Evolutionary conservation across 164 flowering plant species (phyloP), one percentile per base, ranked within the genome.

Genomic region (Houttuynia cordata): DNA sequence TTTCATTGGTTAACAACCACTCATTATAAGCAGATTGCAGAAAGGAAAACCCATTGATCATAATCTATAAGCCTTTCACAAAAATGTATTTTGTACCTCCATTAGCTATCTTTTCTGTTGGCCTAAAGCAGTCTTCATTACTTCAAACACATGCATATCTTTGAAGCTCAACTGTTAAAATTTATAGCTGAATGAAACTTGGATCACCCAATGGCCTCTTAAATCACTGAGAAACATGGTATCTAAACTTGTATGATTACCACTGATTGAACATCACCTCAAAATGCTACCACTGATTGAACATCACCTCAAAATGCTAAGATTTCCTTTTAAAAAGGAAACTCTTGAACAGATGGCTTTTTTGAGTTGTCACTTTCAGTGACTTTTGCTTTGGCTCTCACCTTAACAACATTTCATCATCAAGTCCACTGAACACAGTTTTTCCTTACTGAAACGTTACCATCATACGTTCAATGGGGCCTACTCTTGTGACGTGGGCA

Each of bases 301-400:
- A n/a, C n/a, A 54, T 54, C 17, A 24, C 19, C 30, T 23, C 14
- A 17, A n/a, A n/a, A 45, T 3, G 49, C 49, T 8, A 17, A 14
- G 49, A 1, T 45, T 17, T 45, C 3, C 17, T 45, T 45, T 45
- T 8, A 45, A 45, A n/a, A 45, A 45, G 12, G 10, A 42, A 42
- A 45, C 14, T 12, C 13, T 2, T 10, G 17, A 45, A 45, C 49
- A 45, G 49, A 4, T 45, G 49, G 0, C 17, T n/a, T 10, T 45
- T 45, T 10, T 45, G 49, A 45, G 49, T 54, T 24, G 57, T 22
- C 61, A 40, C 22, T 59, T 58, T 15, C 61, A 7, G 18, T 52
- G 53, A 13, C 24, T 34, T 62, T 52, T 52, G 12, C 64, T 61
- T 62, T 62, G 53, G 45, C 65, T 45, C 17, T 3, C 13, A 41